These are phyloP conservation scores for Loxodes magnus DNA, from an alignment of 73 alveolate genomes.

Conservation along the genomic window DNA sequence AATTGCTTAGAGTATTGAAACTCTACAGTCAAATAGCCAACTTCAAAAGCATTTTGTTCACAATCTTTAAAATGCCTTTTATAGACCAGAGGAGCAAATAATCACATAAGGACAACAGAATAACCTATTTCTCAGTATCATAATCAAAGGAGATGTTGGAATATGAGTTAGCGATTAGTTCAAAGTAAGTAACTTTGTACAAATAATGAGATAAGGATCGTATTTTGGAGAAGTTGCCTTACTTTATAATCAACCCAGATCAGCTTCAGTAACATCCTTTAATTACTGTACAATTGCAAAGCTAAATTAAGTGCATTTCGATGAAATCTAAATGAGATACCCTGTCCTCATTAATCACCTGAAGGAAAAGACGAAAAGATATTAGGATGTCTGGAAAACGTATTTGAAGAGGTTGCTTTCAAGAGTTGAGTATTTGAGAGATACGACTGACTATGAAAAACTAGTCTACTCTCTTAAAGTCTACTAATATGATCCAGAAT, in stretches of 20 bases:
- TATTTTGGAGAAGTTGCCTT: slow-evolving; percentile 42
- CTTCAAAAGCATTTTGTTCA: slow-evolving; percentile 13
- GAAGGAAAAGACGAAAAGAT: not conserved
- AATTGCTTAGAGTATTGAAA: slow-evolving; percentile 5
- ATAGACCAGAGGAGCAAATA: slow-evolving; percentile 29
- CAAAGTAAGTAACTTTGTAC: slow-evolving; percentile 5
- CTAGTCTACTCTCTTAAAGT: not conserved
- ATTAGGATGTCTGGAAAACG: not conserved
- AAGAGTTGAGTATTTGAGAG: not conserved
- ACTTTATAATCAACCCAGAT: slow-evolving; percentile 21
- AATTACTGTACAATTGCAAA: slow-evolving; percentile 17
- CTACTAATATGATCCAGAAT: not conserved
- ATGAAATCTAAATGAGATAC: not conserved
- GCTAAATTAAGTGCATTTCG: slow-evolving; percentile 5
- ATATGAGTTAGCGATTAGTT: slow-evolving; percentile 5
- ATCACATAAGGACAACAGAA: slow-evolving; percentile 28
- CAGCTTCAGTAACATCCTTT: slow-evolving; percentile 26
- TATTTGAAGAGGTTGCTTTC: not conserved
- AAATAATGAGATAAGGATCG: slow-evolving; percentile 11
- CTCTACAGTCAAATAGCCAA: not conserved
- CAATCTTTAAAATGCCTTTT: slow-evolving; percentile 11
- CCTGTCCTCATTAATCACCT: not conserved
- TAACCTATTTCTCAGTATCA: not conserved
- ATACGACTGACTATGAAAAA: not conserved
- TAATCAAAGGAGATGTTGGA: slow-evolving; percentile 17